phyloP scores from a whole-genome alignment of 1,284 basidiomycete species.

The Phlebopus sp. region DNA sequence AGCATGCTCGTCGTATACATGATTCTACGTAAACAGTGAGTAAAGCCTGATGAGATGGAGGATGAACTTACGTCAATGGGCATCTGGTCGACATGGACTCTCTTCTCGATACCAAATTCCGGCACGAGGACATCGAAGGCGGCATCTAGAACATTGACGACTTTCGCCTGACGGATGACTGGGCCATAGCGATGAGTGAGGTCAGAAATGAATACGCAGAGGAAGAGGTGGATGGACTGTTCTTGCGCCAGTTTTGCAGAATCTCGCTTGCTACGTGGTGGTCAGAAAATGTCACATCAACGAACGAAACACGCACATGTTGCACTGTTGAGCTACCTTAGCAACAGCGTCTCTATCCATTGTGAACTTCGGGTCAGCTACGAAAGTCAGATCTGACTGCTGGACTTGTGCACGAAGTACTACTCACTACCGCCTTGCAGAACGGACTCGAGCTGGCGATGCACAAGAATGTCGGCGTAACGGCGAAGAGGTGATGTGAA shows the following conservation, averaged over 20 bases:
- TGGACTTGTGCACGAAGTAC: not conserved
- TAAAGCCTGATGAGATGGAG: not conserved
- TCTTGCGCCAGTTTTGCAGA: slow-evolving; percentile 92
- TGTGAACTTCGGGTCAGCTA: slow-evolving; percentile 82
- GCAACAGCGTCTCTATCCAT: slow-evolving; percentile 98
- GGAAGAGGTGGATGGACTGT: slow-evolving; percentile 92
- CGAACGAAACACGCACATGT: slow-evolving; percentile 61
- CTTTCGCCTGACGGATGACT: slow-evolving; percentile 89
- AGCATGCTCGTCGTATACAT: slow-evolving; percentile 90
- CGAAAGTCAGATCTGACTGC: slow-evolving; percentile 9
- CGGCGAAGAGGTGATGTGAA: slow-evolving; percentile 94
- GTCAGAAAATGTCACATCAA: slow-evolving; percentile 5
- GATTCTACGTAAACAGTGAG: slow-evolving; percentile 55
- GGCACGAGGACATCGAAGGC: slow-evolving; percentile 94
- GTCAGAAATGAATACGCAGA: slow-evolving; percentile 91
- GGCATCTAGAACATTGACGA: slow-evolving; percentile 91
- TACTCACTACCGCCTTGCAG: slow-evolving; percentile 65
- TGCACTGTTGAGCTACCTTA: slow-evolving; percentile 96
- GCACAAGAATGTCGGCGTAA: slow-evolving; percentile 94
- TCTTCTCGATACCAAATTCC: slow-evolving; percentile 97
- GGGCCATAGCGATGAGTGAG: slow-evolving; percentile 94
- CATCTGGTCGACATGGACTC: slow-evolving; percentile 98
- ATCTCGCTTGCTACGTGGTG: slow-evolving; percentile 71
- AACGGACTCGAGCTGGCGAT: slow-evolving; percentile 95
- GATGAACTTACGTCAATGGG: slow-evolving; percentile 77